These are phyloP conservation scores for Elsinoe batatas DNA, from an alignment of 2,329 filamentous ascomycete species.

Conservation along the genomic window DNA sequence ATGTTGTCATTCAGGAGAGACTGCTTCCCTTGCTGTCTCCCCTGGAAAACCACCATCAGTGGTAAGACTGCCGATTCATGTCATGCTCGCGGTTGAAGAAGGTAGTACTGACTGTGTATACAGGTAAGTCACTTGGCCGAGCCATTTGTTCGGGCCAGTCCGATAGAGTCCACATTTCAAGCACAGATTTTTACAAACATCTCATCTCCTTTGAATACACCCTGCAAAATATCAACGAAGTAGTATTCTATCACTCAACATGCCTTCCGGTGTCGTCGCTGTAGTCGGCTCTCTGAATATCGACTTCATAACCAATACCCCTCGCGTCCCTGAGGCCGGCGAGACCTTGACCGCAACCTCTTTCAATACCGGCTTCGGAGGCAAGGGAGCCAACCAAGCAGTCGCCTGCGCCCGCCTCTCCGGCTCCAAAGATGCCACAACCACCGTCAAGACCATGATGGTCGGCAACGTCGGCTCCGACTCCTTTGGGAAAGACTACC, in stretches of 20 bases:
- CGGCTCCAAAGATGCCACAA: constrained; percentile 18
- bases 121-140: too few relatives aligned
- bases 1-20: neutral
- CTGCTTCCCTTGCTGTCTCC: neutral
- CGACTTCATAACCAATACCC: constrained; percentile 81
- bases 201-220: too few relatives aligned
- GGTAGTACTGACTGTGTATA: too few relatives aligned
- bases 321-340: constrained; percentile 71
- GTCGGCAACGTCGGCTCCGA: constrained; percentile 42
- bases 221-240: too few relatives aligned
- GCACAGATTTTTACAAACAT: neutral
- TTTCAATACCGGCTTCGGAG: constrained; percentile 73
- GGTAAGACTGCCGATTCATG: too few relatives aligned
- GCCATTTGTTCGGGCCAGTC: neutral
- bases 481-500: constrained; percentile 30
- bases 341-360: constrained; percentile 76
- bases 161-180: neutral
- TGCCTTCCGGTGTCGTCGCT: constrained; percentile 40
- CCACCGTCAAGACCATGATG: constrained; percentile 36
- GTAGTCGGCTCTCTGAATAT: constrained; percentile 90
- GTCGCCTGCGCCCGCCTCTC: constrained; percentile 72
- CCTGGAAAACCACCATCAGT: too few relatives aligned
- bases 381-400: constrained; percentile 94
- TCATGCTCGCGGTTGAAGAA: too few relatives aligned
- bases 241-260: neutral